Evolutionary conservation across 2,329 filamentous ascomycete species (phyloP).

Genomic region (Hyphodiscus sp.): DNA sequence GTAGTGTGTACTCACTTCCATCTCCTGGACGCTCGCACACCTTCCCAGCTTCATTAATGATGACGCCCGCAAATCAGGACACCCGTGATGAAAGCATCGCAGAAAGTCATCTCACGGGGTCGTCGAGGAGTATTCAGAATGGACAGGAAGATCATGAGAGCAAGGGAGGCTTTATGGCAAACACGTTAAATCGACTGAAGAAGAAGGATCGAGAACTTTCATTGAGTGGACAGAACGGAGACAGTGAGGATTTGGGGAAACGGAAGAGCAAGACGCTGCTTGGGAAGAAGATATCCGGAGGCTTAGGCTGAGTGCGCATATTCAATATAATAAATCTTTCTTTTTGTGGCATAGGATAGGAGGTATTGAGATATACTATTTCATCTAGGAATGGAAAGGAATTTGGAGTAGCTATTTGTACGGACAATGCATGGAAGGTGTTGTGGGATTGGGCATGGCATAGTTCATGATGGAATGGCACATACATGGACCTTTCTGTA

Average conservation of each 20-base stretch:
- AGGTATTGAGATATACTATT: background rate
- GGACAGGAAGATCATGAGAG: constrained; percentile 7
- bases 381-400: background rate
- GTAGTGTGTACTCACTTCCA: constrained; percentile 22
- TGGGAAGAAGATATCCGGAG: constrained; percentile 28
- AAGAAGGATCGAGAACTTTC: constrained; percentile 14
- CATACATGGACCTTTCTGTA: background rate
- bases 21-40: constrained; percentile 6
- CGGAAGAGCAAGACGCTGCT: constrained; percentile 28
- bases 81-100: constrained; percentile 9
- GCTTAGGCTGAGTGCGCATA: constrained; percentile 12
- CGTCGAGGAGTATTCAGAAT: constrained; percentile 6
- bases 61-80: constrained; percentile 21
- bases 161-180: constrained; percentile 19
- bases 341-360: background rate
- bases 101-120: constrained; percentile 7
- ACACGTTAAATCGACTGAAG: constrained; percentile 19
- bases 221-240: constrained; percentile 8
- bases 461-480: background rate
- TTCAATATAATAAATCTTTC: background rate
- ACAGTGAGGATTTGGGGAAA: constrained; percentile 17
- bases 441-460: background rate
- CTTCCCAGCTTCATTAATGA: constrained; percentile 21
- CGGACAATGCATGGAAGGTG: background rate
- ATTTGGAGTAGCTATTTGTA: background rate